Percentiles rank a stretch among this genome's conserved stretches.
These are phyloP conservation scores for Angomonas deanei DNA, from an alignment of 208 protist genomes.

Conservation along the genomic window DNA sequence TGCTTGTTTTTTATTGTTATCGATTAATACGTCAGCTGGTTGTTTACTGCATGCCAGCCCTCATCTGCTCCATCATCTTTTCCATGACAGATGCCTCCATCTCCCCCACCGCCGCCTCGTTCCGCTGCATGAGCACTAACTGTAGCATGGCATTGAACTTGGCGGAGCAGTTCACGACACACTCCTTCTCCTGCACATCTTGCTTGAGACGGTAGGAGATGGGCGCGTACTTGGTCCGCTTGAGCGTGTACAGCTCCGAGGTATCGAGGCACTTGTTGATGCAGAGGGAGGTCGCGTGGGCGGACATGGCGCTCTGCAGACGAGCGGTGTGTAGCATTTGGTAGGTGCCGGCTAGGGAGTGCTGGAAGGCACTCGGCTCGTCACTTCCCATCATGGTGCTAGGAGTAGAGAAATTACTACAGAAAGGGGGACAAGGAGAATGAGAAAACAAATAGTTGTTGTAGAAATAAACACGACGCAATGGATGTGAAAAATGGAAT, in stretches of 20 bases:
- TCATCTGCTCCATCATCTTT: conserved; percentile 45
- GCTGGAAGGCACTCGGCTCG: conserved; percentile 71
- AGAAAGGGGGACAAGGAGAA: no score
- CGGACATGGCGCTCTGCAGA: conserved; percentile 50
- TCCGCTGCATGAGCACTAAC: conserved; percentile 30
- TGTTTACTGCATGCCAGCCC: not conserved
- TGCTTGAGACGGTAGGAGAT: conserved; percentile 70
- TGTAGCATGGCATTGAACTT: conserved; percentile 75
- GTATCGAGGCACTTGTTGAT: conserved; percentile 80
- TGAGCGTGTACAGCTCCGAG: conserved; percentile 83
- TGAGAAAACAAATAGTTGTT: no score
- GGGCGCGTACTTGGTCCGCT: conserved; percentile 73
- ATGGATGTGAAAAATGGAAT: no score
- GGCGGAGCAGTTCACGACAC: conserved; percentile 57
- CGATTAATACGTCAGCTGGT: no score
- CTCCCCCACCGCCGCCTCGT: conserved; percentile 39
- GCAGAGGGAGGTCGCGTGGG: conserved; percentile 52
- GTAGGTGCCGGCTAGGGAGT: conserved; percentile 59
- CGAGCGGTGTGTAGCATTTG: conserved; percentile 46
- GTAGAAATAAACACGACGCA: no score
- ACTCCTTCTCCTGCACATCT: conserved; percentile 84
- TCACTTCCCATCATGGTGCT: conserved; percentile 57
- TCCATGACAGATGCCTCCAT: conserved; percentile 64
- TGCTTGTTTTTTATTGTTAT: no score
- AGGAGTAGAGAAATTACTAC: not conserved